Conservation (phyloP, 2,329 filamentous ascomycete species). For the Fusarium lateritium region DNA sequence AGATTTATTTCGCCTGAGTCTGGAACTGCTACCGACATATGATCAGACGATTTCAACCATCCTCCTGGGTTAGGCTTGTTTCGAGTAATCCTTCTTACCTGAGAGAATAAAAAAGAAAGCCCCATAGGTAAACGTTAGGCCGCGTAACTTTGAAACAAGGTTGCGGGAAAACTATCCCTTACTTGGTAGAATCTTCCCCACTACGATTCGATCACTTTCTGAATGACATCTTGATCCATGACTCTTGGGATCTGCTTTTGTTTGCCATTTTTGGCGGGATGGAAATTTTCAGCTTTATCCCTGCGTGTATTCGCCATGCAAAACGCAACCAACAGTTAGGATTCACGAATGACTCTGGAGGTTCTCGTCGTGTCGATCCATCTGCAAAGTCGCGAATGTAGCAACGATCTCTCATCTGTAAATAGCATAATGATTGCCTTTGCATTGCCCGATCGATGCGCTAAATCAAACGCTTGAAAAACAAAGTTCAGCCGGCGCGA, state of each 20-base stretch:
- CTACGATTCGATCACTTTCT: background rate
- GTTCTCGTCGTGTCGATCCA: too few species aligned
- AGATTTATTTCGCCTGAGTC: too few species aligned
- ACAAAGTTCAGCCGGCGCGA: constrained; percentile 5
- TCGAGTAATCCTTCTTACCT: background rate
- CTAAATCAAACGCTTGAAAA: constrained; percentile 11
- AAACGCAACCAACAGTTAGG: background rate
- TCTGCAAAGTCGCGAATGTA: too few species aligned
- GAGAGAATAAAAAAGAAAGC: background rate
- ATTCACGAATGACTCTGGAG: too few species aligned
- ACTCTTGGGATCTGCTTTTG: constrained; percentile 11
- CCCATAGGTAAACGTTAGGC: constrained; percentile 9
- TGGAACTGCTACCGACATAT: too few species aligned
- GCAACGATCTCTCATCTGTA: background rate
- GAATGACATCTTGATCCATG: constrained; percentile 14
- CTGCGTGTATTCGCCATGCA: background rate
- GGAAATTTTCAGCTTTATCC: background rate
- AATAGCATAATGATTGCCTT: background rate
- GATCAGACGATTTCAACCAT: too few species aligned
- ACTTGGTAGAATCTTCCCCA: background rate
- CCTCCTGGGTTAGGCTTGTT: background rate
- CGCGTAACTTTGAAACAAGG: constrained; percentile 23
- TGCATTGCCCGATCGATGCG: constrained; percentile 16
- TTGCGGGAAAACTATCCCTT: constrained; percentile 17
- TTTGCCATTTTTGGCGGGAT: background rate